Base-by-base conservation (phyloP, 345 rosid genomes). In the Melastoma malabathricum region DNA sequence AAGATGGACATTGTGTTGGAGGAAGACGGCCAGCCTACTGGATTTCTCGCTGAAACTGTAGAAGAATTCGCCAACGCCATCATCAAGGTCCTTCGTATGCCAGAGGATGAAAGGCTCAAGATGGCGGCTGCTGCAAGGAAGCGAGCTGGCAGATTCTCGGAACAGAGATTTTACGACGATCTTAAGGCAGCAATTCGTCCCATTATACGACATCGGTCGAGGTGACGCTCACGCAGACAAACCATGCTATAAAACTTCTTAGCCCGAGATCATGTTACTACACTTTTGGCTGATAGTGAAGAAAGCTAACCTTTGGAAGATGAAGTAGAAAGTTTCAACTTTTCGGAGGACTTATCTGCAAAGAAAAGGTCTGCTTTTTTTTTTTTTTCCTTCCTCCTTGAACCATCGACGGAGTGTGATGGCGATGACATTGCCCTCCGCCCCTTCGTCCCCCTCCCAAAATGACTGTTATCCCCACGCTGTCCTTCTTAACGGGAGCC, bases 1-100 rank as follows among this genome's bases (percentile, higher is more conserved):
- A 84, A 78, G 59, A 87, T 92, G 98, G 95, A 87, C 64, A 84
- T 92, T 56, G 90, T 87, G 49, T 62, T 82, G 51, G 94, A 84
- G 67, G 97, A 92, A 74, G 81, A 84, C 4, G 90, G 93, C 20
- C 66, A 72, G 57, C 74, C 69, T 68, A 84, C 95, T 0, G 97
- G 98, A 51, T 82, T 81, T 70, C 98, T 92, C 53, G 88, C 95
- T 7, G 78, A 77, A 64, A 76, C 27, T 1, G 70, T 71, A 2
- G 90, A 79, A 61, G 94, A 87, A 56, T 83, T 79, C 55, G 84
- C 88, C 0, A 78, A 79, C 50, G 97, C 94, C 29, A 82, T 88
- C 43, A 46, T 84, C 48, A 68, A 67, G 60, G 49, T 87, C 0
- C 48, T 76, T 22, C 58, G 55, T 56, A 79, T 92, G 97, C 71